Conservation (phyloP, 768 basidiomycete species). For the Gymnopilus dilepis region DNA sequence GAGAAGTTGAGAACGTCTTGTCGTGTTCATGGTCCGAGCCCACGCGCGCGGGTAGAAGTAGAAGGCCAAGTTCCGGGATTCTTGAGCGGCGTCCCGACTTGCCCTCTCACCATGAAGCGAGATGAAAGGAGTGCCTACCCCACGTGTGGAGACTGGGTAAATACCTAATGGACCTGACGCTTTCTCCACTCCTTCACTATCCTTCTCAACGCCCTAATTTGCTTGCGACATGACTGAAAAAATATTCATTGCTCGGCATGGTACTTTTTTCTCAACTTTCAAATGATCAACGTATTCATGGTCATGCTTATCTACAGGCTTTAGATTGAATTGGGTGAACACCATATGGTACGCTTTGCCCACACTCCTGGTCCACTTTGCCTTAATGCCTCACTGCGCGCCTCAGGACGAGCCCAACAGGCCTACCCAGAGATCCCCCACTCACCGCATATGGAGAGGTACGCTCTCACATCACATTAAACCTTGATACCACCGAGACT, state of each 20-base stretch:
- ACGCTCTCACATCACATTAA: slow-evolving; percentile 12
- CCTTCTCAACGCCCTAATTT: slow-evolving; percentile 17
- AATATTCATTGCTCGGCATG: slow-evolving; percentile 73
- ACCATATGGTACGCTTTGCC: slow-evolving; percentile 57
- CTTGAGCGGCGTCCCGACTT: background rate
- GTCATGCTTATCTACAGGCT: slow-evolving; percentile 51
- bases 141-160: slow-evolving; percentile 28
- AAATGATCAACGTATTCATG: background rate
- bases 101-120: slow-evolving; percentile 15
- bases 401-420: slow-evolving; percentile 65
- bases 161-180: slow-evolving; percentile 15
- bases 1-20: background rate
- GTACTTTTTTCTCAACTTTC: slow-evolving; percentile 35
- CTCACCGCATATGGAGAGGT: slow-evolving; percentile 77
- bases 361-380: background rate
- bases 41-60: background rate
- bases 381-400: slow-evolving; percentile 13
- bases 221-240: slow-evolving; percentile 54
- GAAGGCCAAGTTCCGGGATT: background rate
- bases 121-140: slow-evolving; percentile 27
- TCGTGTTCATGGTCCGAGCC: background rate
- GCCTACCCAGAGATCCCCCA: slow-evolving; percentile 75
- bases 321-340: slow-evolving; percentile 75
- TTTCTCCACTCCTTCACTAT: slow-evolving; percentile 22
- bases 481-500: background rate